Percentiles rank a stretch among this genome's conserved stretches.
Conservation (phyloP, 2,329 filamentous ascomycete genomes). For the Tolypocladium ovalisporum region DNA sequence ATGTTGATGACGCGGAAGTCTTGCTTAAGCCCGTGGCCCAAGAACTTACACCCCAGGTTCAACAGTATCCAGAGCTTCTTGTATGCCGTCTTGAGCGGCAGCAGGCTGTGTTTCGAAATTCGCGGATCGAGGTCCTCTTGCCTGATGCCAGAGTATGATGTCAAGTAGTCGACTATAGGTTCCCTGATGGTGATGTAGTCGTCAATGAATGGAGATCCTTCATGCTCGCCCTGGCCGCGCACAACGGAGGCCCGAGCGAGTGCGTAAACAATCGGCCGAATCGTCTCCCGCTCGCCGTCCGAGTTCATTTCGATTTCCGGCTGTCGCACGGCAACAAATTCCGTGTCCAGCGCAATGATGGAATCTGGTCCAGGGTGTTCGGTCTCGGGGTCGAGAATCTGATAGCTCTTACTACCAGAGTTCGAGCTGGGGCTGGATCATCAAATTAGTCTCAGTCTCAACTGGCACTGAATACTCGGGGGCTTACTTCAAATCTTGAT, state of each 20-base stretch:
- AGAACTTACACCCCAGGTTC: constrained; percentile 86
- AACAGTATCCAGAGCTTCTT: constrained; percentile 97
- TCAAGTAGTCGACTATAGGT: constrained; percentile 89
- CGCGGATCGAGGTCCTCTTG: constrained; percentile 73
- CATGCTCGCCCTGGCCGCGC: constrained; percentile 64
- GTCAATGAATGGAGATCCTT: constrained; percentile 85
- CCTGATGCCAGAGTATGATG: constrained; percentile 85
- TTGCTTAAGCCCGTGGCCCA: constrained; percentile 86
- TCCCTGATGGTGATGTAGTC: constrained; percentile 93
- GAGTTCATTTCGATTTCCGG: constrained; percentile 95
- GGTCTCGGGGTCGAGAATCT: constrained; percentile 39
- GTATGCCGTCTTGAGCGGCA: constrained; percentile 84
- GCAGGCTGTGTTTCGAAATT: constrained; percentile 69
- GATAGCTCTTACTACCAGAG: constrained; percentile 40
- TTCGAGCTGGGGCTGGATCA: constrained; percentile 23
- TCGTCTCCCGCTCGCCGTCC: constrained; percentile 83
- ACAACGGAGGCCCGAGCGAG: constrained; percentile 89
- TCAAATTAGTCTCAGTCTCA: constrained; percentile 4
- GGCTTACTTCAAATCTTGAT: constrained; percentile 51
- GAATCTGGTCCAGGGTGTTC: constrained; percentile 63
- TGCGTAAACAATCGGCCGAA: constrained; percentile 80
- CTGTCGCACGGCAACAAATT: constrained; percentile 87
- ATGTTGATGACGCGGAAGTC: constrained; percentile 99
- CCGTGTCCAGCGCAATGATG: constrained; percentile 84
- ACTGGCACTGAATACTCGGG: background rate